Evolutionary conservation across 495 filamentous ascomycete species (phyloP), one percentile per base, ranked within the genome.

Genomic region (Penicillium turbatum): DNA sequence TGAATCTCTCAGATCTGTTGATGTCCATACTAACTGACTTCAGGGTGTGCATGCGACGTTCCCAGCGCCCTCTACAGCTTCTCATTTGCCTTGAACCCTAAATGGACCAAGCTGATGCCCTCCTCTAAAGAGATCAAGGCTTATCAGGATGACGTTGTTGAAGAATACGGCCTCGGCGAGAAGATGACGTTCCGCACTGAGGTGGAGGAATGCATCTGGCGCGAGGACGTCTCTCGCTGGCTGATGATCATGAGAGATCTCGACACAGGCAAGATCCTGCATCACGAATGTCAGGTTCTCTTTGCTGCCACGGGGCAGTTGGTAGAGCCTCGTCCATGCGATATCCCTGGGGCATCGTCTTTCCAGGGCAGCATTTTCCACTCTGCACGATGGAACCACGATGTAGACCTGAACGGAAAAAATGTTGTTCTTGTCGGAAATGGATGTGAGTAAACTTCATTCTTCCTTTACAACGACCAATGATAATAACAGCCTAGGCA

Each of bases 351-450:
- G 7, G 61, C 74, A 15, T 56, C 74, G 2, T 53, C 40, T 7
- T 85, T 82, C 61, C 41, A 79, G 30, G 83, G 82, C 16, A 53
- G 55, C 4, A 56, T 84, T 5, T 75, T 86, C 50, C 83, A 87
- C 53, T 82, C 79, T 0, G 82, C 82, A 2, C 67, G 69, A 41
- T 87, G 83, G 84, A 73, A 82, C 31, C 69, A 78, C 42, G 56
- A 66, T 15, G 81, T 85, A 17, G 69, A 80, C 49, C 74, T 79
- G 54, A 49, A 72, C n/a, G 75, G 73, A 42, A 86, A 86, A 59
- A 75, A 76, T 10, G 78, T 84, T 7, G 77, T 77, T 16, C 70
- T 85, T 34, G 77, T 86, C 44, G 83, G 83, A 13, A 77, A 70
- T 54, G 72, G 62, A 52, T 73, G 64, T 71, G 41, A 35, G 63